phyloP scores from a whole-genome alignment of 2,329 filamentous ascomycete genomes.

The Xylaria sp. region DNA sequence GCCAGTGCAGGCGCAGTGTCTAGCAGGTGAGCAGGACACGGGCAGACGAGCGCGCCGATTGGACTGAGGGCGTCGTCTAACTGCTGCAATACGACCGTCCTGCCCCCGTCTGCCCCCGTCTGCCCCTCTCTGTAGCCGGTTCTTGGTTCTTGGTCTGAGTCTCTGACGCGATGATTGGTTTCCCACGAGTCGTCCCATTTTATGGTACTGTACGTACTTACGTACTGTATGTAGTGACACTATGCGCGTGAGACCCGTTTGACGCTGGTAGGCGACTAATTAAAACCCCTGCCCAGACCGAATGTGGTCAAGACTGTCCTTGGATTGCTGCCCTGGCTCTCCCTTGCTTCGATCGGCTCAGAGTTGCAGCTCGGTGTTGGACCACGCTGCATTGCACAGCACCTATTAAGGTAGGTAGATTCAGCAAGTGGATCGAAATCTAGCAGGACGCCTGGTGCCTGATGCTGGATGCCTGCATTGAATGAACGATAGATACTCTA shows the following conservation, averaged over 20 bases:
- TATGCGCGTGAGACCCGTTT: conserved; percentile 39
- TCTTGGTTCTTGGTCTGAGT: conserved; percentile 39
- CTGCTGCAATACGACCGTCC: conserved; percentile 1
- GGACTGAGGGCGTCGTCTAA: background rate
- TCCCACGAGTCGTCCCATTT: conserved; percentile 5
- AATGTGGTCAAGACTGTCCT: conserved; percentile 3
- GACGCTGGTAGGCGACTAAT: conserved; percentile 12
- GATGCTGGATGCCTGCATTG: background rate
- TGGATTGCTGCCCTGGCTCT: background rate
- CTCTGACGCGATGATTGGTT: conserved; percentile 49
- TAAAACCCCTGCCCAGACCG: conserved; percentile 28
- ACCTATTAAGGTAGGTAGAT: background rate
- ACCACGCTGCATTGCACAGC: conserved; percentile 5
- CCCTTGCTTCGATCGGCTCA: conserved; percentile 25
- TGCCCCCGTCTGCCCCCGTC: conserved; percentile 8
- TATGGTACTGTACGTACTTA: background rate
- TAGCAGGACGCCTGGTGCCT: background rate
- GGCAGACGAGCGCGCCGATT: conserved; percentile 19
- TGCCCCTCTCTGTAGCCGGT: conserved; percentile 27
- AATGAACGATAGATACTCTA: background rate
- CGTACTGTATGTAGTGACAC: background rate
- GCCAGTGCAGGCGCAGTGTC: conserved; percentile 1
- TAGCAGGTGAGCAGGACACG: background rate
- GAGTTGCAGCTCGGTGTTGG: conserved; percentile 18
- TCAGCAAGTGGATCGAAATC: background rate